Conservation (phyloP, 1,284 basidiomycete genomes). For the Mycosarcoma maydis region DNA sequence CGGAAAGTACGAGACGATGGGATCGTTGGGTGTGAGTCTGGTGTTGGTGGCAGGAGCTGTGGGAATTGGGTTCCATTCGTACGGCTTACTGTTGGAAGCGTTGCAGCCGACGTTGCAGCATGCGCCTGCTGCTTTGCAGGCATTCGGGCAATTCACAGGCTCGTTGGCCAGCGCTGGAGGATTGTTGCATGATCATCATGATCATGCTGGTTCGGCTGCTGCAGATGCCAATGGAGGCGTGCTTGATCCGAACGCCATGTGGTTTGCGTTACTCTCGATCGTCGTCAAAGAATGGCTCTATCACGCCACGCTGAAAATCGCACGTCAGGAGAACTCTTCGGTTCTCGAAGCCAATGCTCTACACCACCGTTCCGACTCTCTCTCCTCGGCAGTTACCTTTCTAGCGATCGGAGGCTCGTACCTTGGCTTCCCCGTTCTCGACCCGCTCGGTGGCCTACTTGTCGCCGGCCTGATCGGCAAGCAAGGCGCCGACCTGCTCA, state of each 20-base stretch:
- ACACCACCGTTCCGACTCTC: slow-evolving; percentile 88
- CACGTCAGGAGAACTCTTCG: slow-evolving; percentile 85
- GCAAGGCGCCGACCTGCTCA: slow-evolving; percentile 80
- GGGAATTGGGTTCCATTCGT: slow-evolving; percentile 90
- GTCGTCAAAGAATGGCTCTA: slow-evolving; percentile 92
- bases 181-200: slow-evolving; percentile 73
- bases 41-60: slow-evolving; percentile 83
- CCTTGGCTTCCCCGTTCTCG: slow-evolving; percentile 83
- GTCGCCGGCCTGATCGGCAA: slow-evolving; percentile 88
- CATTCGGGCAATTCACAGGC: slow-evolving; percentile 73
- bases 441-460: slow-evolving; percentile 90
- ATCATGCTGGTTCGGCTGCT: slow-evolving; percentile 58
- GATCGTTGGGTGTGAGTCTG: slow-evolving; percentile 83
- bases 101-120: slow-evolving; percentile 69
- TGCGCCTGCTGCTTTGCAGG: slow-evolving; percentile 74
- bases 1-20: slow-evolving; percentile 90
- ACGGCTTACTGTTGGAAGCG: slow-evolving; percentile 78
- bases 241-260: slow-evolving; percentile 94
- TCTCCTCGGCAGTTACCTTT: slow-evolving; percentile 59
- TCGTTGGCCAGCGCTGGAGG: slow-evolving; percentile 69
- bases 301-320: slow-evolving; percentile 73
- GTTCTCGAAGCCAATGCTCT: slow-evolving; percentile 74
- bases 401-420: slow-evolving; percentile 74
- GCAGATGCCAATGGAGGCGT: slow-evolving; percentile 51
- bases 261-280: slow-evolving; percentile 87